Evolutionary conservation across 1,284 basidiomycete species (phyloP), one percentile per base, ranked within the genome.

Genomic region (Ganoderma lucidum): DNA sequence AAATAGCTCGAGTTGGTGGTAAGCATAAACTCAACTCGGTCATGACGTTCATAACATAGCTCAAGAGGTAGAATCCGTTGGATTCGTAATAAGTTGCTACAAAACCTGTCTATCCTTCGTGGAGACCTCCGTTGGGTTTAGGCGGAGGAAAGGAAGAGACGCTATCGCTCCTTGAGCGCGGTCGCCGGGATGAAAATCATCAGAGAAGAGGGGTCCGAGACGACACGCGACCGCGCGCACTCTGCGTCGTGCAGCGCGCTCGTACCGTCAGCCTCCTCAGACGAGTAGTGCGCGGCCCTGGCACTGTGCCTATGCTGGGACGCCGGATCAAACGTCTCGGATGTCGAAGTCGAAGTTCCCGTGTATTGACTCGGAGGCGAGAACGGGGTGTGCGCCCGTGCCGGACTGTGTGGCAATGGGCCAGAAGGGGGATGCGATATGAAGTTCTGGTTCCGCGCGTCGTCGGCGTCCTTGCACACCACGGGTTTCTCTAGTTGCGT

Each of bases 401-500:
- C 66, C 12, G 45, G 56, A 35, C 48, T 60, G 62, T 1, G 28
- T 48, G 15, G 8, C 5, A 17, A 8, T n/a, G 6, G 45, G 45
- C 6, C n/a, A 44, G 30, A 39, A 19, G 0, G 30, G 48, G 2
- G 59, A 14, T 6, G 59, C 35, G 23, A n/a, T 9, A 9, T 39
- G 32, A n/a, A 6, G 44, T 45, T 6, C n/a, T n/a, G 6, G 19
- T 39, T 5, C 19, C 45, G 65, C 10, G 59, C 23, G 12, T 59
- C 59, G 15, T 60, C 35, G 41, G 28, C 60, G 14, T 64, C 67
- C 4, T 69, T 58, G 61, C 53, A 58, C 2, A 56, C 2, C 6
- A 56, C 35, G 15, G 64, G 51, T 63, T 71, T 71, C 66, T 71
- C 70, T 23, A 66, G 12, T 28, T 73, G 70, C 12, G 64, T 68